Base-by-base conservation (phyloP, 176 grass and related monocot species). In the Raddia distichophylla region DNA sequence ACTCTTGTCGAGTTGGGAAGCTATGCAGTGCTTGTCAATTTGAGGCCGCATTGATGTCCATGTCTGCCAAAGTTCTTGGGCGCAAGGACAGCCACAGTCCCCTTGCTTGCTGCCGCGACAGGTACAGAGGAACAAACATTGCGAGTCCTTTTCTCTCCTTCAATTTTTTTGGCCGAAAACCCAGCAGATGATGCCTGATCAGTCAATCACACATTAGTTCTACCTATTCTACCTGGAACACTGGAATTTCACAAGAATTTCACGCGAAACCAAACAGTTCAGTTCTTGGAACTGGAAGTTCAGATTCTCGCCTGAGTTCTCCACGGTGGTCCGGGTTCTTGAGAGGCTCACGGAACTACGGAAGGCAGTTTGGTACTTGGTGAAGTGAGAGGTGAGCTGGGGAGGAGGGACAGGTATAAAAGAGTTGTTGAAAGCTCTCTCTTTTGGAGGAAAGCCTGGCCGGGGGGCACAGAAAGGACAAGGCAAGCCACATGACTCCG, bases 41-140 rank as follows among this genome's bases (percentile, higher is more conserved):
- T 64, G 79, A 44, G 57, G 64, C 77, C 47, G 37, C 63, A 61
- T 67, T 86, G 0, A 13, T 56, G 76, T 80, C 76, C 59, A 74
- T 86, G 76, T 57, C 49, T 79, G 75, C 58, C 67, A 50, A 49
- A 66, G 60, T 45, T 80, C 37, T 73, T 80, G 59, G 69, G 68
- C 71, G 55, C 84, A 76, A 76, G 42, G 16, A 15, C 82, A 15
- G 43, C 63, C 62, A 59, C 34, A 43, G 66, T 60, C 11, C 34
- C 35, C 3, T 18, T 54, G 17, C n/a, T 12, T 78, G 47, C 33
- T 73, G 69, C 53, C 12, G 3, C 7, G 58, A 79, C 7, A 57
- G 76, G 75, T 47, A 60, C 2, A n/a, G 22, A 43, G n/a, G 42
- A 45, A 76, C 73, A 79, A 65, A 65, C 52, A 58, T 74, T 43